Conservation (phyloP, 2,329 filamentous ascomycete genomes). For the Talaromyces sp. region DNA sequence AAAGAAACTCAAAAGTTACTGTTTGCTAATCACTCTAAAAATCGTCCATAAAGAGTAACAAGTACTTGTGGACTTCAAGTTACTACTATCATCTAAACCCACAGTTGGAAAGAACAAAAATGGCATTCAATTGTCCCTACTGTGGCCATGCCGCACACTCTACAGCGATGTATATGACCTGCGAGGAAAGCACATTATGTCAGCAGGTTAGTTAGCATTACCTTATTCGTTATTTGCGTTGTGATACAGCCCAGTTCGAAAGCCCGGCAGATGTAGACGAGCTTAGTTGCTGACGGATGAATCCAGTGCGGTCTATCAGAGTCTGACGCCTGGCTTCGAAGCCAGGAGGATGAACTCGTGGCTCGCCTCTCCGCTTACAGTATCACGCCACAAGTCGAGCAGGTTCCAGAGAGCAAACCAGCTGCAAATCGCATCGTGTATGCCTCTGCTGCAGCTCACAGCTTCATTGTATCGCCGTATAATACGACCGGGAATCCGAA, state of each 20-base stretch:
- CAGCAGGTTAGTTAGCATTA: conserved; percentile 17
- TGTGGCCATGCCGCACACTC: conserved; percentile 16
- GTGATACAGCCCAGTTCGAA: too few species aligned
- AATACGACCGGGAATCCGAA: neutral
- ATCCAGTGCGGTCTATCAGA: conserved; percentile 18
- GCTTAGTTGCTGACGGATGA: neutral
- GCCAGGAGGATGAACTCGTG: conserved; percentile 19
- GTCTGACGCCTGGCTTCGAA: conserved; percentile 17
- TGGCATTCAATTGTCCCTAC: conserved; percentile 20
- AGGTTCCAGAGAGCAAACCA: conserved; percentile 2
- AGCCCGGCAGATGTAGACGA: neutral
- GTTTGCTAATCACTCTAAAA: neutral
- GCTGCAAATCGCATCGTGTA: conserved; percentile 13
- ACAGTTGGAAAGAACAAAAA: neutral
- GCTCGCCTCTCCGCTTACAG: conserved; percentile 18
- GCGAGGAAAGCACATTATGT: conserved; percentile 14
- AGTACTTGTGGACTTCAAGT: neutral
- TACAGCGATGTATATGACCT: conserved; percentile 12
- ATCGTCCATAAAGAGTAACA: neutral
- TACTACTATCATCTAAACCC: neutral
- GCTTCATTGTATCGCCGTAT: conserved; percentile 16
- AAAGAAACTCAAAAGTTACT: neutral
- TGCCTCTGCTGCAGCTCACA: conserved; percentile 20
- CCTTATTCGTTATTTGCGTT: neutral
- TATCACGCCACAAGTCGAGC: conserved; percentile 9